A percentile compares a stretch with the other conserved stretches of the same genome.
These are phyloP conservation scores for Ascomycota sp. DNA, from an alignment of 2,329 filamentous ascomycete genomes.

Conservation along the genomic window DNA sequence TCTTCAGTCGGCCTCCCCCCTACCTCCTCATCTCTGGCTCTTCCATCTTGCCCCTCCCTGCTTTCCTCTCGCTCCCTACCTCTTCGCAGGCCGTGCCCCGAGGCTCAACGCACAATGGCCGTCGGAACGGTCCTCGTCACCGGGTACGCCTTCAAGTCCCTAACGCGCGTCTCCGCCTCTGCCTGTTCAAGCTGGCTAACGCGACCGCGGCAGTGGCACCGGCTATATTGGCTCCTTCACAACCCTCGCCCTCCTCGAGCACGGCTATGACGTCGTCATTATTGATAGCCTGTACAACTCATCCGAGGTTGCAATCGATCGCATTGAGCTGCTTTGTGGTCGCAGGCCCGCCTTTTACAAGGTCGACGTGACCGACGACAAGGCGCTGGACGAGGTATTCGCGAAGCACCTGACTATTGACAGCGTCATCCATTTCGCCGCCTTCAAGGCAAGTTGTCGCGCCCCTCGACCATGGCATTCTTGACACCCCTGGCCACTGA, in stretches of 20 bases:
- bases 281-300: conserved; percentile 97
- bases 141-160: conserved; percentile 36
- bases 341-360: conserved; percentile 73
- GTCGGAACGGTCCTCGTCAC: conserved; percentile 80
- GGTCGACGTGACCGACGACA: conserved; percentile 73
- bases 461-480: neutral
- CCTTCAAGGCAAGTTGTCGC: conserved; percentile 48
- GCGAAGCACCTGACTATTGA: conserved; percentile 79
- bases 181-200: neutral
- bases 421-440: conserved; percentile 97
- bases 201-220: conserved; percentile 51
- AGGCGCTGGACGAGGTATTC: conserved; percentile 70
- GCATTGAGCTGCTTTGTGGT: conserved; percentile 83
- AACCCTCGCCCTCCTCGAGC: conserved; percentile 71
- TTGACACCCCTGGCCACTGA: neutral
- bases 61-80: neutral
- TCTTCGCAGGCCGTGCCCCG: too few species aligned
- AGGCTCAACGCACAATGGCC: conserved; percentile 37
- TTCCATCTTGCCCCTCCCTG: neutral
- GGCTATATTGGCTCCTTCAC: conserved; percentile 99
- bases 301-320: conserved; percentile 73
- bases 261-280: conserved; percentile 91
- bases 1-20: conserved; percentile 2
- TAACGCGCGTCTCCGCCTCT: neutral
- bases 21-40: neutral